Conservation (phyloP, 2,329 filamentous ascomycete species). For the Pseudogymnoascus sp. region DNA sequence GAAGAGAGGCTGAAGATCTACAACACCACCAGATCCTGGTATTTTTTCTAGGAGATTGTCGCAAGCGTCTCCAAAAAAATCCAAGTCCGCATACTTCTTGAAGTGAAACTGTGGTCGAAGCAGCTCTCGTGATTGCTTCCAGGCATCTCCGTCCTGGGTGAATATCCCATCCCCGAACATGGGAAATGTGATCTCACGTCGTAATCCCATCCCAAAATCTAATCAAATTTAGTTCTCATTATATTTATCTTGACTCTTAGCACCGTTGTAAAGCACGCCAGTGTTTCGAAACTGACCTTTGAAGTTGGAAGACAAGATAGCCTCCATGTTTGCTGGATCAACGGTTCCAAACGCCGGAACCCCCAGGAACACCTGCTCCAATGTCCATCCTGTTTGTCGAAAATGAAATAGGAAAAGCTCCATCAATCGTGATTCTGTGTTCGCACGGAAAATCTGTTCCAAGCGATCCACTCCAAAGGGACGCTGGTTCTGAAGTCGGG, state of each 20-base stretch:
- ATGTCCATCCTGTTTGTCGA: constrained; percentile 3
- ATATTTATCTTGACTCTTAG: neutral
- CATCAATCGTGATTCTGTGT: constrained; percentile 27
- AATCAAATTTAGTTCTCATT: neutral
- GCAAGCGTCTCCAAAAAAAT: constrained; percentile 28
- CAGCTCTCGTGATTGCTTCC: constrained; percentile 28
- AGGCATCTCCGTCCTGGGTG: constrained; percentile 27
- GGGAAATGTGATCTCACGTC: constrained; percentile 21
- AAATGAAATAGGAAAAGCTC: constrained; percentile 31
- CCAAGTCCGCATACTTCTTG: constrained; percentile 29
- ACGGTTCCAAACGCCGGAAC: constrained; percentile 24
- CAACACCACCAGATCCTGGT: neutral
- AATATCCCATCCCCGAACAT: constrained; percentile 33
- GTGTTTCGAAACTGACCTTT: constrained; percentile 14
- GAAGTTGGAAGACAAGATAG: constrained; percentile 22
- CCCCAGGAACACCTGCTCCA: constrained; percentile 27
- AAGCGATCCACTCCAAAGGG: constrained; percentile 30
- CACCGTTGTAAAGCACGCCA: too few relatives aligned
- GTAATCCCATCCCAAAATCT: constrained; percentile 27
- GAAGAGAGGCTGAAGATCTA: constrained; percentile 34
- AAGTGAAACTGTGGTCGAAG: constrained; percentile 31
- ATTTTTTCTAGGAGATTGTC: constrained; percentile 28
- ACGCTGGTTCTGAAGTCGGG: constrained; percentile 26
- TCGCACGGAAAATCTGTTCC: constrained; percentile 29
- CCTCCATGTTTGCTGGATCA: constrained; percentile 25